Base-by-base conservation (phyloP, 768 basidiomycete species). In the Agrocybe praecox region DNA sequence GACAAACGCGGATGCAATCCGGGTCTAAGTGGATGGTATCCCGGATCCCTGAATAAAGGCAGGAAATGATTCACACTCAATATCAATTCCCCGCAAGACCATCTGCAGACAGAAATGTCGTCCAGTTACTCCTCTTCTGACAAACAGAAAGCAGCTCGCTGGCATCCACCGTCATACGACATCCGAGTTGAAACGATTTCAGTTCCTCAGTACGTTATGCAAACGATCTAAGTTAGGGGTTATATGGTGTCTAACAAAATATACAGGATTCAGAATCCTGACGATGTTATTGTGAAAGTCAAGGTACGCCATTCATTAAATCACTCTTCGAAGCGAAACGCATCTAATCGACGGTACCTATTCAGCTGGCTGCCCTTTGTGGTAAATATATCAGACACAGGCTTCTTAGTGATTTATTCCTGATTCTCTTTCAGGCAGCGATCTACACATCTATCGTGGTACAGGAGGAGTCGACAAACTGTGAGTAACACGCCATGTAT, bases 241-340 rank as follows among this genome's bases (percentile, higher is more conserved):
- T 45, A 43, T 18, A 14, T 14, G 36, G 43, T 2, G 4, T 53
- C 26, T 26, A 26, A n/a, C 18, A 21, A 26, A 24, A 11, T 23
- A 18, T 33, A 8, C 57, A 90, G 89, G 55, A 84, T 92, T 46
- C 76, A 83, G 55, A 77, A 90, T 58, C 82, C 87, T 1, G 90
- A 92, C 66, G 89, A 92, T 74, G 90, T 82, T 1, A 89, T 93
- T 45, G 80, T 92, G 52, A 90, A 86, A 75, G 82, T 91, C 52
- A 83, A 80, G 70, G 90, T 85, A 59, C 51, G 78, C 43, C 10
- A n/a, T 29, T 22, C 9, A 1, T 24, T 6, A 46, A 17, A 53
- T 50, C 6, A 22, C 11, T 24, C 26, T 32, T 17, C 49, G 42
- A 45, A 22, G 46, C 22, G 29, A 47, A 14, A 54, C 12, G 23